A percentile compares a stretch with the other conserved stretches of the same genome.
These are phyloP conservation scores for Ceratobasidium theobromae DNA, from an alignment of 1,284 basidiomycete genomes.

Conservation along the genomic window DNA sequence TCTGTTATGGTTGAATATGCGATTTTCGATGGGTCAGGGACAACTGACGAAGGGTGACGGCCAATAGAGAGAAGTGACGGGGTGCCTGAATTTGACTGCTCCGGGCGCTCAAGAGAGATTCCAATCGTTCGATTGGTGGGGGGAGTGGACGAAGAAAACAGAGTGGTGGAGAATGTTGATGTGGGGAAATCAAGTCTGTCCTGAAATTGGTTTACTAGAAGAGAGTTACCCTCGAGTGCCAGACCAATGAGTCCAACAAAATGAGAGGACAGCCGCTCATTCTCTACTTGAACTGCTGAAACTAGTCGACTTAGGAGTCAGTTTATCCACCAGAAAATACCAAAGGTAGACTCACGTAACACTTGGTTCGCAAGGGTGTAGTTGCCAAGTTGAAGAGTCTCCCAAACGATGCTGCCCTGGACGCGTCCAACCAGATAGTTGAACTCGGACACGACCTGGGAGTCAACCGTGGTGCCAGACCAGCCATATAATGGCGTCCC, in stretches of 20 bases:
- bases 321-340: not conserved
- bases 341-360: conserved; percentile 4
- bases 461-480: conserved; percentile 17
- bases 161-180: conserved; percentile 18
- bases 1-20: conserved; percentile 10
- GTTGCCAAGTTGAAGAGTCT: conserved; percentile 7
- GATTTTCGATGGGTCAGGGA: conserved; percentile 30
- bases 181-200: not conserved
- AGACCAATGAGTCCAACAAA: conserved; percentile 35
- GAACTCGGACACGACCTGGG: not conserved
- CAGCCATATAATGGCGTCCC: conserved; percentile 12
- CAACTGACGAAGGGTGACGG: conserved; percentile 24
- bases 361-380: conserved; percentile 13
- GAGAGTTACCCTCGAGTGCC: conserved; percentile 31
- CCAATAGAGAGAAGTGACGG: conserved; percentile 33
- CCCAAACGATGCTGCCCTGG: conserved; percentile 15
- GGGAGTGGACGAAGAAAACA: conserved; percentile 11
- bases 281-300: conserved; percentile 25
- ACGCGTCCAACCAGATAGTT: conserved; percentile 14
- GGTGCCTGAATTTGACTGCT: conserved; percentile 21
- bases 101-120: conserved; percentile 34
- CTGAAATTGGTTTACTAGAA: conserved; percentile 5
- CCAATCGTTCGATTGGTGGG: conserved; percentile 27
- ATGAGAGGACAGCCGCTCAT: conserved; percentile 33
- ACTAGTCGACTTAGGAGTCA: not conserved